These are phyloP conservation scores for Citrus maxima DNA, from an alignment of 345 rosid species.

Conservation along the genomic window DNA sequence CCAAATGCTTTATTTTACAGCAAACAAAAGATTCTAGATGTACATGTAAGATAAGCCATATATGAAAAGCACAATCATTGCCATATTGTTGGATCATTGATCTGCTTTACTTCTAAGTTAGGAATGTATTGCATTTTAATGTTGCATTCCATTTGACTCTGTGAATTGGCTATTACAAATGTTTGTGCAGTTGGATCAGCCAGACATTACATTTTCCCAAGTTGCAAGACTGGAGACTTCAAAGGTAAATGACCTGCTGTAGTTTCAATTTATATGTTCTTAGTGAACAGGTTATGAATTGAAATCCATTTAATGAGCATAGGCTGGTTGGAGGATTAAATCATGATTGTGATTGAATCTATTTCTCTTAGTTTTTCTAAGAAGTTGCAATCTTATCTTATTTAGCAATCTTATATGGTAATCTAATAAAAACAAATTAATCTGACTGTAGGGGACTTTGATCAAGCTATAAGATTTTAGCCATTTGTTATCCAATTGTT, in stretches of 20 bases:
- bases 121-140: constrained; percentile 8
- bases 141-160: not conserved
- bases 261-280: not conserved
- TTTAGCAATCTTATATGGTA: constrained; percentile 3
- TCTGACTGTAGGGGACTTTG: constrained; percentile 1
- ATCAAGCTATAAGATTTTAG: not conserved
- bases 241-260: constrained; percentile 42
- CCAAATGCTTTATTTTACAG: not conserved
- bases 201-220: constrained; percentile 60
- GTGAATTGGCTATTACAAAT: constrained; percentile 10
- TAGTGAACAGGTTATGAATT: not conserved
- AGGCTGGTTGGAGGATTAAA: not conserved
- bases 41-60: not conserved
- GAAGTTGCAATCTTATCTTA: not conserved
- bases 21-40: not conserved
- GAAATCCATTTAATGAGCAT: not conserved
- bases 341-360: not conserved
- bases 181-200: constrained; percentile 65
- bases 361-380: not conserved
- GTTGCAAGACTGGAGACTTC: constrained; percentile 31
- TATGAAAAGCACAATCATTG: not conserved
- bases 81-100: not conserved
- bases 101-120: not conserved
- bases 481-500: not conserved
- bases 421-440: not conserved